Evolutionary conservation across 1,284 basidiomycete species (phyloP).

Genomic region (Rhodotorula sp.): DNA sequence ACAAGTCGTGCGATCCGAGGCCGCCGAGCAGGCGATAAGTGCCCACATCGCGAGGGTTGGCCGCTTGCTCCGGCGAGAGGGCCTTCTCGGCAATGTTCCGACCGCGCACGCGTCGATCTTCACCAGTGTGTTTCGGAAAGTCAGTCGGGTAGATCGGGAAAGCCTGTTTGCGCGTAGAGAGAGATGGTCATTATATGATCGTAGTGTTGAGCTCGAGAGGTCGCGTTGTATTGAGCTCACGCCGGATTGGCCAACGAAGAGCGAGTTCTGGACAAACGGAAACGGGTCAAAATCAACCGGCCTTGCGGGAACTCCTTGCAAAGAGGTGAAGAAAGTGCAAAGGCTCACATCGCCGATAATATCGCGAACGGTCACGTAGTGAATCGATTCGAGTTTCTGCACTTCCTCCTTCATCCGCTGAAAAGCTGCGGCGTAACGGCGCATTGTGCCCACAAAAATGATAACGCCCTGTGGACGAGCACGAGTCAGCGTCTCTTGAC

Average conservation of each 20-base stretch:
- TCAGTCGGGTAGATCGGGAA: conserved; percentile 47
- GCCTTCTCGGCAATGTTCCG: conserved; percentile 17
- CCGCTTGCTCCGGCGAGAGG: conserved; percentile 35
- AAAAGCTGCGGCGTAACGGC: conserved; percentile 51
- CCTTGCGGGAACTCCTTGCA: not conserved
- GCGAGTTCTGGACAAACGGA: conserved; percentile 46
- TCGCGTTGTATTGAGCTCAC: no score
- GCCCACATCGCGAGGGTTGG: conserved; percentile 41
- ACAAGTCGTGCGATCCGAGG: conserved; percentile 50
- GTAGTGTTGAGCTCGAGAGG: no score
- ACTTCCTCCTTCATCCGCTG: conserved; percentile 48
- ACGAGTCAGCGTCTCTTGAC: not conserved
- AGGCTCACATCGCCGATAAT: conserved; percentile 50
- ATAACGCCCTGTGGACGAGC: conserved; percentile 21
- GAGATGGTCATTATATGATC: no score
- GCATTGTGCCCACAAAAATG: conserved; percentile 52
- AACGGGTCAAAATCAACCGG: not conserved
- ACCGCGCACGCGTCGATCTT: conserved; percentile 34
- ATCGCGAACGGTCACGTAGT: conserved; percentile 51
- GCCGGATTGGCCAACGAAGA: conserved; percentile 50
- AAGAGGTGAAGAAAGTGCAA: not conserved
- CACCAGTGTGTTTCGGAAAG: conserved; percentile 39
- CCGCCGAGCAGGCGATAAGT: conserved; percentile 48
- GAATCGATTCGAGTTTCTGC: conserved; percentile 45
- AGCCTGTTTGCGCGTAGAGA: conserved; percentile 15